These are phyloP conservation scores for Phytophthora pini DNA, from an alignment of 352 stramenopile genomes.

Conservation along the genomic window DNA sequence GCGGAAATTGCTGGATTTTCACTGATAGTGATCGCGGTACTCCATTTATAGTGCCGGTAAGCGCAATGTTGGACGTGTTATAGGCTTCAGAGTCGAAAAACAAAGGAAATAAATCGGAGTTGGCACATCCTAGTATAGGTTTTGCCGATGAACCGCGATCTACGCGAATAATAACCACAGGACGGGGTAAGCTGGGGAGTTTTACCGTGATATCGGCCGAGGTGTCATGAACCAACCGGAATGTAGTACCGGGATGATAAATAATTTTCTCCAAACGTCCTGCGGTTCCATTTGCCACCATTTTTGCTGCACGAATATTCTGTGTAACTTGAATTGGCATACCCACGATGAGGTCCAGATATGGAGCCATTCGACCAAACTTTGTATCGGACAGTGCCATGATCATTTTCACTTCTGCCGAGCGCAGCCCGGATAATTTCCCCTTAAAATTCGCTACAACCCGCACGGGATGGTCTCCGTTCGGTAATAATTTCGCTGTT, in stretches of 20 bases:
- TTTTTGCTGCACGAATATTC: slow-evolving; percentile 3
- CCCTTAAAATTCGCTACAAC: slow-evolving; percentile 4
- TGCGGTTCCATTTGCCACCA: slow-evolving; percentile 7
- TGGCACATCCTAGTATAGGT: neutral
- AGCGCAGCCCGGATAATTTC: neutral
- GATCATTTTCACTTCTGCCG: neutral
- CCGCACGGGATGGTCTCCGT: neutral
- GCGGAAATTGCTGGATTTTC: neutral
- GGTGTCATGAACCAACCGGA: neutral
- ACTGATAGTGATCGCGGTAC: neutral
- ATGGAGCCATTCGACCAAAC: slow-evolving; percentile 8
- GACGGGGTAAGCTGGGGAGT: neutral
- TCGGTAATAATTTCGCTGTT: neutral
- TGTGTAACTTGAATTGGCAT: slow-evolving; percentile 13
- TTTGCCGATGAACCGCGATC: neutral
- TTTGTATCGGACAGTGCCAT: neutral
- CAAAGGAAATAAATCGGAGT: neutral
- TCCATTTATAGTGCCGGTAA: neutral
- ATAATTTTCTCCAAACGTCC: neutral
- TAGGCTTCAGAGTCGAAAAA: neutral
- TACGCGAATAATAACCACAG: neutral
- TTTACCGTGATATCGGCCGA: neutral
- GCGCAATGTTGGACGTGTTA: neutral
- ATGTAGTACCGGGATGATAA: neutral
- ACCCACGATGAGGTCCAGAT: slow-evolving; percentile 11